Base-by-base conservation (phyloP, 2,329 filamentous ascomycete species). In the Fusarium sp. region DNA sequence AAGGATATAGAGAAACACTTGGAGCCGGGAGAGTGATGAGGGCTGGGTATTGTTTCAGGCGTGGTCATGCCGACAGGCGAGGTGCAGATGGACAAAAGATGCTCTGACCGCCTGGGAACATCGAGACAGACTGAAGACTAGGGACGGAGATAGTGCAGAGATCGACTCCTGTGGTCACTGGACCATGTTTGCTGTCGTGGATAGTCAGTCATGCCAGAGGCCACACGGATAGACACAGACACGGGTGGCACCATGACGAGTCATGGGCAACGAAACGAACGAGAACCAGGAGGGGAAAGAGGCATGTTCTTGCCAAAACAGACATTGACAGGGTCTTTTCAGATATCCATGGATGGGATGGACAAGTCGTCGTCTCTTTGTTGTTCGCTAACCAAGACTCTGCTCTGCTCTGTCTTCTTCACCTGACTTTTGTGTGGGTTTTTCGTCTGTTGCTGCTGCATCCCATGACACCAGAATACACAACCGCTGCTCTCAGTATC, bases 321-420 rank as follows among this genome's bases (percentile, higher is more conserved):
- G 37, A 58, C 45, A 30, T 30, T 50, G 45, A 30, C 45, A 52
- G 48, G 48, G 48, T n/a, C 16, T 30, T 52, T 27, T 18, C 48
- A 8, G 6, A 30, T 30, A 30, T 30, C 45, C 25, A 68, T 37
- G 6, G 18, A n/a, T 63, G 61, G 63, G 66, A 58, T 58, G 56
- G 50, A 68, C 61, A 34, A 58, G 64, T 71, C 58, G 56, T 70
- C 62, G 32, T 70, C 56, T 27, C 63, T 67, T 72, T 62, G 66
- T 58, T 70, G 60, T 70, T 66, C 61, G 60, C 72, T 79, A 77
- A 66, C 72, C 72, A 79, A 78, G 48, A 20, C 39, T 43, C 41
- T 39, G 7, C 68, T 66, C 56, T 64, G 63, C 39, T 59, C 61
- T 59, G 64, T 69, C 67, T 50, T 59, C 34, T 37, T 25, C 59